Base-by-base conservation (phyloP, 208 protist genomes). In the Trypanosoma rangeli region DNA sequence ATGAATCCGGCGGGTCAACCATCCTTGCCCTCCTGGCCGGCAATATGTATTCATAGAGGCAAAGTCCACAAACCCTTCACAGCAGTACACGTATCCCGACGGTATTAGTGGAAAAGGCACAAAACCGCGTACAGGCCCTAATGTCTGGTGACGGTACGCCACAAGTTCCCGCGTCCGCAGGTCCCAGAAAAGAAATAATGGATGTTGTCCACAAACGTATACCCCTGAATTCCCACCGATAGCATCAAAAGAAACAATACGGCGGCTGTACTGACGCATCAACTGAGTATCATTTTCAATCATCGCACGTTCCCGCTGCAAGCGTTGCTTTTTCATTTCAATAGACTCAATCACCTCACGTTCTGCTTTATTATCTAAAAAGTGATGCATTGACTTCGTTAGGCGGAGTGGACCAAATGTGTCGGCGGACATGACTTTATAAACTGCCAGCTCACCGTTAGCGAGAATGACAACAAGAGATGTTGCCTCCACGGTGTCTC, bases 201-300 rank as follows among this genome's bases (percentile, higher is more conserved):
- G 89, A 33, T 90, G 78, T 60, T 92, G 82, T 5, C 92, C 92
- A 56, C 92, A 96, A n/a, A 93, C 87, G 73, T 94, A 94, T 12
- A 89, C 64, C 31, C 92, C 92, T 29, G 62, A 26, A 68, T 86
- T 58, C 5, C 84, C 84, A 67, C 70, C 65, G 12, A 93, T 65
- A 22, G 52, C 59, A 28, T 63, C 29, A 58, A 96, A 93, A 20
- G 79, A 44, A 20, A 93, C 57, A 26, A 96, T 76, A 7, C 86
- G 86, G 26, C 79, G 80, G 53, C 84, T 94, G 55, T 83, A 85
- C 64, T 89, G 64, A 20, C 83, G 86, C 75, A 84, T 78, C 29
- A 82, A 70, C 57, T 85, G 73, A 18, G 86, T 91, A 53, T 89
- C 83, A 60, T 80, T 81, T 48, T 83, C 75, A 68, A 88, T 69